Conservation (phyloP, 2,329 filamentous ascomycete genomes). For the Diaporthe sp. region DNA sequence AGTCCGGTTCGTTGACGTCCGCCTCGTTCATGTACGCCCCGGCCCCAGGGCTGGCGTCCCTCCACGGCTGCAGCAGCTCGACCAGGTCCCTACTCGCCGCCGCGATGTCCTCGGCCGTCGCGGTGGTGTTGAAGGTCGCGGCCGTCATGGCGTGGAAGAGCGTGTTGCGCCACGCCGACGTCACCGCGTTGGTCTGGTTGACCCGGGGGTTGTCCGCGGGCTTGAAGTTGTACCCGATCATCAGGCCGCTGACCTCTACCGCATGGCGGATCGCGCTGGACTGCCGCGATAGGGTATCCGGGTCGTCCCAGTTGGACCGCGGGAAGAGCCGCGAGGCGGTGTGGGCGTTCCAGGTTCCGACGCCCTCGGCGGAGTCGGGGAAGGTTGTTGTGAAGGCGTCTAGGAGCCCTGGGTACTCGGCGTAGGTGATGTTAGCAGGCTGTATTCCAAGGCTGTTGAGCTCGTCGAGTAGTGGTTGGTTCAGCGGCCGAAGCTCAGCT, state of each 20-base stretch:
- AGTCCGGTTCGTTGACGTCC: constrained; percentile 38
- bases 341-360: constrained; percentile 54
- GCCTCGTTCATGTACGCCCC: constrained; percentile 39
- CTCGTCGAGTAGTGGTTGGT: constrained; percentile 56
- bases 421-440: constrained; percentile 45
- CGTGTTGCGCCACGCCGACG: constrained; percentile 63
- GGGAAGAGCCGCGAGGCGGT: constrained; percentile 52
- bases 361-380: constrained; percentile 48
- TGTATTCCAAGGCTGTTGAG: constrained; percentile 56
- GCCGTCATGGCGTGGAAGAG: constrained; percentile 55
- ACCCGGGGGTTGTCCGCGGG: constrained; percentile 44
- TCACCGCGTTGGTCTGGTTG: constrained; percentile 57
- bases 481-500: constrained; percentile 17
- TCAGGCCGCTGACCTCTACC: constrained; percentile 46
- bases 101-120: constrained; percentile 35
- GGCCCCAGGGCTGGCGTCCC: constrained; percentile 47
- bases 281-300: constrained; percentile 47
- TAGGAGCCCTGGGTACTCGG: constrained; percentile 47
- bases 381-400: constrained; percentile 49
- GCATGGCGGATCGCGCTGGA: constrained; percentile 46
- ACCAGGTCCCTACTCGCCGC: constrained; percentile 46
- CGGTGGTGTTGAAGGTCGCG: constrained; percentile 7
- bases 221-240: constrained; percentile 52
- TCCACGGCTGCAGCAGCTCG: constrained; percentile 46
- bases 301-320: constrained; percentile 50